Evolutionary conservation across 352 stramenopile species (phyloP), one percentile per base, ranked within the genome.

Genomic region (Phytophthora fragariae): DNA sequence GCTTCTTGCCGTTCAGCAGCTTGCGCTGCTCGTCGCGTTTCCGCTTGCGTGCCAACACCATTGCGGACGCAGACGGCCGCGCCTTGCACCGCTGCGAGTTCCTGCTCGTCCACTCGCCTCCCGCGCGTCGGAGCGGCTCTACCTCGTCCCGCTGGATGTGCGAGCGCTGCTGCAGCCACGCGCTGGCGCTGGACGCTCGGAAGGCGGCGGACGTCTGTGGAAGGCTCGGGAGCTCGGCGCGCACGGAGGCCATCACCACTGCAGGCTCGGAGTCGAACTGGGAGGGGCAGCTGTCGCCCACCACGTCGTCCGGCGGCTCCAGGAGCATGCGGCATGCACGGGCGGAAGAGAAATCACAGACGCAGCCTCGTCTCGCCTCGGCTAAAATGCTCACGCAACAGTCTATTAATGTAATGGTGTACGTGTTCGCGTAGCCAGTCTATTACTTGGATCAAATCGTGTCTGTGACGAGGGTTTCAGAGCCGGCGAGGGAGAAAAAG

Each of bases 301-400:
- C 71, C 27, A 72, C 71, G 67, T 77, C 73, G 63, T 84, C 77
- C 57, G 73, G 62, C 21, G 65, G 37, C 54, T 82, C 77, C 62
- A 82, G 65, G 49, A 79, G 70, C 74, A 84, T 80, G 62, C 53
- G 50, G 41, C 55, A 73, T 66, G 24, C 62, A 72, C 68, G 24
- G 53, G 46, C 14, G 27, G 44, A 68, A 60, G 33, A 65, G 55
- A 66, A 65, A 72, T 68, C 61, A 71, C 56, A 37, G 21, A 12
- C 35, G 35, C 35, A 4, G 0, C 10, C 35, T 10, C 14, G 9
- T 12, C 35, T 41, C 35, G 35, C 21, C 33, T 52, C n/a, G 35
- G 68, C 50, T 61, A 27, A 27, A 27, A 27, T 62, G 49, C 65
- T 61, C 65, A 67, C 55, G 2, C 37, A 52, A 57, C 52, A 39